phyloP scores from a whole-genome alignment of 495 filamentous ascomycete species.

The Penicillium waksmanii region DNA sequence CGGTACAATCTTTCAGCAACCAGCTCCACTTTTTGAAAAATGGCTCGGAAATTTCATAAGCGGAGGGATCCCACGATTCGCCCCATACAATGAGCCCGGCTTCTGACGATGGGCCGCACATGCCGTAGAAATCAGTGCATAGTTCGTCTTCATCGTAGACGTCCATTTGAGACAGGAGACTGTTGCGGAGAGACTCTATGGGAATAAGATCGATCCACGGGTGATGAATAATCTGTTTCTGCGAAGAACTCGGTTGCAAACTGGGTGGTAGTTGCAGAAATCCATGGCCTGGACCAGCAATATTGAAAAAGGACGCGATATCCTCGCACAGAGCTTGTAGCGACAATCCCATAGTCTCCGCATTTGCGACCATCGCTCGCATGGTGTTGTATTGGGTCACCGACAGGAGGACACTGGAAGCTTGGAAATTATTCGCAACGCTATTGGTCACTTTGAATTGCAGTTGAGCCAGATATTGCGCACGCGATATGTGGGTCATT shows the following conservation, averaged over 20 bases:
- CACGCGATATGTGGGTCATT: not conserved
- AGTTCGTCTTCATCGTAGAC: conserved; percentile 26
- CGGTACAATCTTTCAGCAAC: conserved; percentile 23
- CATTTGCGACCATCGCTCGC: conserved; percentile 21
- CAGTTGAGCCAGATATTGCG: not conserved
- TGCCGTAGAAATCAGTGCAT: conserved; percentile 25
- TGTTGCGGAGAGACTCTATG: conserved; percentile 22
- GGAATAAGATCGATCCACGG: conserved; percentile 34
- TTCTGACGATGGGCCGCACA: conserved; percentile 3
- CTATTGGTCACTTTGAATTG: not conserved
- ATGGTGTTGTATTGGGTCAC: conserved; percentile 20
- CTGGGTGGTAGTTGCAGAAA: conserved; percentile 23
- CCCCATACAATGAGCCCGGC: conserved; percentile 29
- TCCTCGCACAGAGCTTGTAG: conserved; percentile 23
- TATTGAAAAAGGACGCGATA: conserved; percentile 28
- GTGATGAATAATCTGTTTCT: conserved; percentile 29
- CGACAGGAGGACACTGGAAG: conserved; percentile 1
- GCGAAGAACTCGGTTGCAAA: conserved; percentile 21
- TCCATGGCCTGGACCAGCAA: conserved; percentile 13
- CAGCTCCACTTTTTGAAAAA: conserved; percentile 24
- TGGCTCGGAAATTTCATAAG: conserved; percentile 27
- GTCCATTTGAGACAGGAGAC: conserved; percentile 7
- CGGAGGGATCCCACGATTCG: conserved; percentile 28
- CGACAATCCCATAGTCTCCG: conserved; percentile 23
- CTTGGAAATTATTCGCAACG: conserved; percentile 3